Conservation (phyloP, 2,329 filamentous ascomycete genomes). For the Fusarium sterilihyphosum region DNA sequence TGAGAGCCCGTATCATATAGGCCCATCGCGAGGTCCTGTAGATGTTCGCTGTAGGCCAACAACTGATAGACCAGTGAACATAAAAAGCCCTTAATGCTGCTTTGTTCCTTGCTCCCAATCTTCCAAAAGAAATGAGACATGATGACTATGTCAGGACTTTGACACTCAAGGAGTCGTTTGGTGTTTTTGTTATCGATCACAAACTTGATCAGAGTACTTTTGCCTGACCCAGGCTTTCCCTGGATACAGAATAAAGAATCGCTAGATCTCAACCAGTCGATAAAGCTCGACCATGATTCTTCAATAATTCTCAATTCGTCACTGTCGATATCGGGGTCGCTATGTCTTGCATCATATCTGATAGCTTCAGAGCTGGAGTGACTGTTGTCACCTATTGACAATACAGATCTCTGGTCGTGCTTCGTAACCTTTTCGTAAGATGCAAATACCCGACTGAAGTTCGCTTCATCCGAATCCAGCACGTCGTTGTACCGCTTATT, state of each 20-base stretch:
- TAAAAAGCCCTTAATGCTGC: neutral
- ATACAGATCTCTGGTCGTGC: fast-evolving
- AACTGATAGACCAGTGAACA: neutral
- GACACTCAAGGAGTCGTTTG: fast-evolving
- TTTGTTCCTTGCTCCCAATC: neutral
- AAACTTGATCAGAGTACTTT: conserved; percentile 24
- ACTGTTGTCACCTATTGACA: fast-evolving
- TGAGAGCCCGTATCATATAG: fast-evolving
- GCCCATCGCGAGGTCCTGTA: fast-evolving
- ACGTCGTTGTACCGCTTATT: conserved; percentile 1
- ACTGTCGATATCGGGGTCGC: fast-evolving
- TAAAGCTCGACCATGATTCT: neutral
- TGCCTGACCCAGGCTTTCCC: conserved; percentile 28
- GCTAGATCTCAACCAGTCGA: neutral
- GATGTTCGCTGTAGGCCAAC: fast-evolving
- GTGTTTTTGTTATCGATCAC: neutral
- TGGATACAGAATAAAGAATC: neutral
- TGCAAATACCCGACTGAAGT: neutral
- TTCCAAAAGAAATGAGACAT: neutral
- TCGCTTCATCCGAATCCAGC: neutral
- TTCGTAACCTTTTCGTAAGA: neutral
- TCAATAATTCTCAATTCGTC: neutral
- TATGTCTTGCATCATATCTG: fast-evolving
- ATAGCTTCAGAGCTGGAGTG: neutral
- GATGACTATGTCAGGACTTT: fast-evolving